Evolutionary conservation across 139 green algal genomes (phyloP), one percentile per base, ranked within the genome.

Genomic region (Chlorella sp.): DNA sequence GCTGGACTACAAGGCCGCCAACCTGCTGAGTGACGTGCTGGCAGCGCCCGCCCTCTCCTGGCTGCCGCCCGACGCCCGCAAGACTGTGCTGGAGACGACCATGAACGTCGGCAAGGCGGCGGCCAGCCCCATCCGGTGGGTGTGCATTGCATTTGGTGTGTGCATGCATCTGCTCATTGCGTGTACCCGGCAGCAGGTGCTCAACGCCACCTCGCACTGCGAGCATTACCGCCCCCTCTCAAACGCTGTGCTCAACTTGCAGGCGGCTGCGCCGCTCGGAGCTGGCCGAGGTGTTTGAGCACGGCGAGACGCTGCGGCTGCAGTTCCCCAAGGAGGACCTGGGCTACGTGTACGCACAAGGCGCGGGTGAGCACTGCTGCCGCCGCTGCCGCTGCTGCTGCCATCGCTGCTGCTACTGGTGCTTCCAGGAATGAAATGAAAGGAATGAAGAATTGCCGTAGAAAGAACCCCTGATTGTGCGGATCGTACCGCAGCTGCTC

Each of bases 321-420:
- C 95, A 98, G 80, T 99, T 96, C 81, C 96, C 96, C 0, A 88
- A 85, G 12, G 94, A 99, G 71, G 97, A 99, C 89, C 87, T 99
- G 11, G 97, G 96, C 0, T 98, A 96, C 81, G 34, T 87, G 15
- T 99, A 98, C 87, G 25, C 34, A 41, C 28, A 44, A 7, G 78
- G 74, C 6, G 67, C 79, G 30, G 74, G 65, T 25, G 25, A 86
- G 39, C 4, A 4, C n/a, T n/a, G n/a, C n/a, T n/a, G n/a, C n/a
- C n/a, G n/a, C n/a, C n/a, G n/a, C n/a, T n/a, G n/a, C n/a, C n/a
- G n/a, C n/a, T n/a, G n/a, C n/a, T n/a, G n/a, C n/a, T n/a, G n/a
- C n/a, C n/a, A n/a, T n/a, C n/a, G n/a, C n/a, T n/a, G n/a, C n/a
- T n/a, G n/a, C n/a, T n/a, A n/a, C n/a, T n/a, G n/a, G n/a, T n/a